Base-by-base conservation (phyloP, 1,284 basidiomycete genomes). In the Veloboletus limbatus region DNA sequence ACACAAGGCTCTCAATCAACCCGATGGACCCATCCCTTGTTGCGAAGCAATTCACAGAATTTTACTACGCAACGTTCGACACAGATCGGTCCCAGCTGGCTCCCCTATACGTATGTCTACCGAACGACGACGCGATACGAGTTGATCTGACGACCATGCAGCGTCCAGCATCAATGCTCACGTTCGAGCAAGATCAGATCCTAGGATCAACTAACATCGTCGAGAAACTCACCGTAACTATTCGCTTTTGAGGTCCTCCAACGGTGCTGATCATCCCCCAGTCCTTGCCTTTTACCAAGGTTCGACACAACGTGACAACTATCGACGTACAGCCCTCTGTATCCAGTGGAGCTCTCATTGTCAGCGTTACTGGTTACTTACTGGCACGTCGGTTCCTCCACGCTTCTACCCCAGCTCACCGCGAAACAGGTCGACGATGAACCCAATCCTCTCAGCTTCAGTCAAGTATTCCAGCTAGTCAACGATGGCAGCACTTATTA, bases 251-350 rank as follows among this genome's bases (percentile, higher is more conserved):
- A n/a, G 11, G 10, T 8, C 20, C n/a, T 36, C n/a, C 27, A 26
- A 43, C 8, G 8, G 21, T 20, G 27, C n/a, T 49, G 40, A 54
- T 31, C 31, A 17, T 54, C 43, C 43, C 45, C 43, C 63, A 97
- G 92, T 60, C 60, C 41, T 76, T 98, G 31, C 90, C 92, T 4
- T 97, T 98, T 74, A 33, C 69, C 42, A 86, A 82, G 58, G 92
- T 98, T 33, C 70, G 74, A 55, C 96, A 97, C 79, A 82, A 84
- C 51, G 77, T 97, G 57, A 75, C 81, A 20, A 97, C 93, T 6
- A 72, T 85, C 47, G 95, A 98, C 67, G 89, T 85, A 11, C 96
- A 98, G 68, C 95, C 95, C 6, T 90, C 92, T 2, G 81, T 80
- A 6, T 68, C 72, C 0, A 64, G 70, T 16, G 66, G 79, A 11